Evolutionary conservation across 768 basidiomycete species (phyloP).

Genomic region (Panaeolus cyanescens): DNA sequence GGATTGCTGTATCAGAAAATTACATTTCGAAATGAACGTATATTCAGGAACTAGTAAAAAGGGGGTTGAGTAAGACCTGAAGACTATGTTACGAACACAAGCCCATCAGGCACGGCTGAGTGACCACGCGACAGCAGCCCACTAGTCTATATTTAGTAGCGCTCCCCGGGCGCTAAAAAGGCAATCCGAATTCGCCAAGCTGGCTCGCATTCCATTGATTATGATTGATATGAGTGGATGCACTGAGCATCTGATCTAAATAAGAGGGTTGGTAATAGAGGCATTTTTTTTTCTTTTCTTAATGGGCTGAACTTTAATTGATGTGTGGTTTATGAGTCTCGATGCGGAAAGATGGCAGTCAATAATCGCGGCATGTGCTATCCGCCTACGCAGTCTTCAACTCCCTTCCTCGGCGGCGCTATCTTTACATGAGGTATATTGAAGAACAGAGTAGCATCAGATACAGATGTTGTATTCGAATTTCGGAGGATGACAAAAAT

Average conservation of each 20-base stretch:
- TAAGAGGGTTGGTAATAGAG: no score
- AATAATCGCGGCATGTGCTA: not conserved
- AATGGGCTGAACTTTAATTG: no score
- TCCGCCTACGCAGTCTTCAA: not conserved
- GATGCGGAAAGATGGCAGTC: not conserved
- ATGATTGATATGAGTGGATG: not conserved
- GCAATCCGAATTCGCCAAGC: not conserved
- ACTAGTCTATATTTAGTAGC: constrained; percentile 1
- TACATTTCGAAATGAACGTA: not conserved
- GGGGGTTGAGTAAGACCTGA: not conserved
- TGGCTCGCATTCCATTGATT: not conserved
- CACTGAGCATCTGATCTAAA: no score
- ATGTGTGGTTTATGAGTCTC: not conserved
- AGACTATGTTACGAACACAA: not conserved
- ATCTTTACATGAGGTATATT: no score
- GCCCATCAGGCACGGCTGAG: not conserved
- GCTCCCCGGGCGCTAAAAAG: not conserved
- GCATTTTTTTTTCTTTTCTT: no score
- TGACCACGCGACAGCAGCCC: not conserved
- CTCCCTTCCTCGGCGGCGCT: not conserved
- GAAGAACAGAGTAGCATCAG: no score
- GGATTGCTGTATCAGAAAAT: not conserved
- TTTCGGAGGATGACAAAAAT: no score
- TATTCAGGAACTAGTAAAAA: not conserved
- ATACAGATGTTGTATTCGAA: no score